These are phyloP conservation scores for Daucus carota DNA, from an alignment of 129 eudicot species.

Conservation along the genomic window DH1_v3.0 NC_030385.2:37407501-37408000, in stretches of 20 bases:
- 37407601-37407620: too few relatives aligned
- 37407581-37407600: too few relatives aligned
- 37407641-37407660: neutral
- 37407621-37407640: too few relatives aligned
- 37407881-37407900: slow-evolving; percentile 30
- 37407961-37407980: slow-evolving; percentile 24
- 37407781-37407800: slow-evolving; percentile 22
- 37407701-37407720: slow-evolving; percentile 23
- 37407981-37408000: slow-evolving; percentile 22
- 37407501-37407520: too few relatives aligned
- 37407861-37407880: slow-evolving; percentile 29
- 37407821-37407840: slow-evolving; percentile 23
- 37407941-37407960: slow-evolving; percentile 26
- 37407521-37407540: too few relatives aligned
- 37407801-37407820: slow-evolving; percentile 12
- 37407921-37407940: slow-evolving; percentile 19
- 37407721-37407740: slow-evolving; percentile 28
- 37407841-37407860: slow-evolving; percentile 24
- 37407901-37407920: slow-evolving; percentile 25
- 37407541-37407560: too few relatives aligned
- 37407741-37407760: slow-evolving; percentile 26
- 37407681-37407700: slow-evolving; percentile 28
- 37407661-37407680: slow-evolving; percentile 12
- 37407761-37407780: slow-evolving; percentile 27
- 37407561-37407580: too few relatives aligned